Conservation (phyloP, 2,329 filamentous ascomycete species). For the Penicillium sp. region DNA sequence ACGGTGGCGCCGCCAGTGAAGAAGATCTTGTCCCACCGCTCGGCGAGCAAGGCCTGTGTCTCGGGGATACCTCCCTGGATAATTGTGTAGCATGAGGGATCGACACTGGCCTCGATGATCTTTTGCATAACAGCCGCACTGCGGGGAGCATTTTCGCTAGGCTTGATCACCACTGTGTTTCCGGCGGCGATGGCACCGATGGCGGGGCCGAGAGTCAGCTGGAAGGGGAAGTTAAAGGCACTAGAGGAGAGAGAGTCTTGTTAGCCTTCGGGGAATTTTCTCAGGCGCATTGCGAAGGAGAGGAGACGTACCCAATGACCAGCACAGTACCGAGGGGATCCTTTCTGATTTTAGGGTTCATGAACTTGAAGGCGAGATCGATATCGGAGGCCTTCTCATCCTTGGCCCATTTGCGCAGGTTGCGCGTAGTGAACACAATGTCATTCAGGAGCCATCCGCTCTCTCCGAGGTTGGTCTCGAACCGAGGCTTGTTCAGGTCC, state of each 20-base stretch:
- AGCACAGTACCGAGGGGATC: slow-evolving; percentile 77
- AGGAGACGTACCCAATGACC: slow-evolving; percentile 60
- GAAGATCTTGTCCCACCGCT: slow-evolving; percentile 97
- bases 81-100: slow-evolving; percentile 64
- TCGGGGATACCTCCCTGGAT: slow-evolving; percentile 75
- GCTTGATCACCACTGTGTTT: slow-evolving; percentile 83
- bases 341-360: slow-evolving; percentile 70
- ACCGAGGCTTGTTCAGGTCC: slow-evolving; percentile 69
- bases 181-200: slow-evolving; percentile 87
- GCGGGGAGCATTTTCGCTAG: slow-evolving; percentile 70
- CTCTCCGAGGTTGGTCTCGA: slow-evolving; percentile 67
- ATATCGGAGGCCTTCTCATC: slow-evolving; percentile 70
- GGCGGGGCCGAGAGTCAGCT: slow-evolving; percentile 67
- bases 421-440: slow-evolving; percentile 66
- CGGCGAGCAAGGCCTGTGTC: slow-evolving; percentile 69
- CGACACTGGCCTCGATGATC: slow-evolving; percentile 66
- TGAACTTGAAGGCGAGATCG: slow-evolving; percentile 55
- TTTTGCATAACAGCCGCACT: slow-evolving; percentile 71
- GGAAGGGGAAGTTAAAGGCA: slow-evolving; percentile 87
- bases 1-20: slow-evolving; percentile 77
- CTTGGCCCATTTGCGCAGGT: slow-evolving; percentile 71
- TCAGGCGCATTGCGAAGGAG: neutral
- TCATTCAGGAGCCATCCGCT: slow-evolving; percentile 71
- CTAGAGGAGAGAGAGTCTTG: slow-evolving; percentile 29
- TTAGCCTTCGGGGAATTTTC: slow-evolving; percentile 2